Conservation (phyloP, 228 moss, liverwort and hornwort genomes). For the Sphagnum magellanicum region DNA sequence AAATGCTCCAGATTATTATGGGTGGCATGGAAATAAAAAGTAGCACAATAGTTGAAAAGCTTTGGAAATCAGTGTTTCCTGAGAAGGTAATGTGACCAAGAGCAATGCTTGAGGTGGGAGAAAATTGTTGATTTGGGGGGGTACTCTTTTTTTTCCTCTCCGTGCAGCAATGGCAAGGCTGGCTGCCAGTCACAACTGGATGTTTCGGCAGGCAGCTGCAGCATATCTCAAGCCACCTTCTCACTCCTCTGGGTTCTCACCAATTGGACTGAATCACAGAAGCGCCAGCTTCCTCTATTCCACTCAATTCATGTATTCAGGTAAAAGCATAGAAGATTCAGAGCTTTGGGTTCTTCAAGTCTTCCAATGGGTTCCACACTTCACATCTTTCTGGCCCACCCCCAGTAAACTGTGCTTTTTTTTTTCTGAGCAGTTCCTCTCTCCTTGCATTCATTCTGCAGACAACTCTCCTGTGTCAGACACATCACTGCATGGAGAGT, state of each 20-base stretch:
- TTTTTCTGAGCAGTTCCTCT: conserved; percentile 21
- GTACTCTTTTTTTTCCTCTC: neutral
- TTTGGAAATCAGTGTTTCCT: no score
- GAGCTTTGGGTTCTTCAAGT: conserved; percentile 15
- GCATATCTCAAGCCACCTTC: conserved; percentile 48
- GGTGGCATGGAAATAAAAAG: no score
- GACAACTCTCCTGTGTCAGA: conserved; percentile 36
- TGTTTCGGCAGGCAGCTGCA: conserved; percentile 42
- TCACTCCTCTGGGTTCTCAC: conserved; percentile 33
- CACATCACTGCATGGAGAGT: neutral
- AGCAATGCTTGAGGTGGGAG: no score
- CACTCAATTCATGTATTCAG: conserved; percentile 32
- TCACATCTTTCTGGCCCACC: conserved; percentile 35
- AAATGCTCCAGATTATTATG: no score
- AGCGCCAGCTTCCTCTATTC: conserved; percentile 18
- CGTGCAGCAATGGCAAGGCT: conserved; percentile 36
- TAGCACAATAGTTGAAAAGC: no score
- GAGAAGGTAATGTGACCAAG: no score
- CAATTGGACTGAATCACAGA: conserved; percentile 19
- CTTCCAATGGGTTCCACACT: no score
- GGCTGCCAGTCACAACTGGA: conserved; percentile 29
- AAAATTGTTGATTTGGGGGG: neutral
- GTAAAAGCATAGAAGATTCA: conserved; percentile 17
- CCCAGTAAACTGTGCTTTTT: no score
- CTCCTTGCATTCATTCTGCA: conserved; percentile 61